Evolutionary conservation across 306 rosid species (phyloP), one percentile per base, ranked within the genome.

Genomic region (Myrica gale): DNA sequence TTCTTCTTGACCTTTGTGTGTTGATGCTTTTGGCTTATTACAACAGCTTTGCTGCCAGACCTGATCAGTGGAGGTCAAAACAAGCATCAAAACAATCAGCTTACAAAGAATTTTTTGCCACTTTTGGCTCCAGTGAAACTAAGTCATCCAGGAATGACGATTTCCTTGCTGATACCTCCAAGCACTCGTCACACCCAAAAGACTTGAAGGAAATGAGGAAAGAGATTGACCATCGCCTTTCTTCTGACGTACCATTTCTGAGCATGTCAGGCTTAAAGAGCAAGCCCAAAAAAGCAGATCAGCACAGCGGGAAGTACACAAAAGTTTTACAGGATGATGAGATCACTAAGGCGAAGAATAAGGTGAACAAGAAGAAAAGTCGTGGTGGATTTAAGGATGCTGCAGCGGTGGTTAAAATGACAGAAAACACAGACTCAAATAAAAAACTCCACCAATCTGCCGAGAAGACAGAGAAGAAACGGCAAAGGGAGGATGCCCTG

Each of bases 61-160:
- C 97, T 78, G 96, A 90, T 68, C 93, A 85, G 75, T 95, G 99
- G 99, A 90, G 91, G 90, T 88, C 96, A 72, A 90, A 75, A 81
- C 97, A 89, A 82, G 83, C 81, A 79, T 90, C 97, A 39, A 92
- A 89, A 81, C 93, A 89, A 82, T 82, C 97, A 60, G 80, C 93
- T 69, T 83, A 89, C 68, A 78, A 84, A 53, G 99, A 92, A 53
- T 95, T 88, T 76, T 75, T 80, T 41, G 82, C 83, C 70, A 85
- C 87, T n/a, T 90, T 95, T 83, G 97, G 91, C 69, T 86, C 93
- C 50, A 74, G 80, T 42, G 90, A 84, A 65, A 75, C 77, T 51
- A 86, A 85, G 86, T 69, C 87, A 62, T 69, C 50, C 5, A 88
- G 78, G 81, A 74, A 51, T 44, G 80, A 80, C 17, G 75, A 71